phyloP scores from a whole-genome alignment of 2,329 filamentous ascomycete genomes.

The Colletotrichum simmondsii region DNA sequence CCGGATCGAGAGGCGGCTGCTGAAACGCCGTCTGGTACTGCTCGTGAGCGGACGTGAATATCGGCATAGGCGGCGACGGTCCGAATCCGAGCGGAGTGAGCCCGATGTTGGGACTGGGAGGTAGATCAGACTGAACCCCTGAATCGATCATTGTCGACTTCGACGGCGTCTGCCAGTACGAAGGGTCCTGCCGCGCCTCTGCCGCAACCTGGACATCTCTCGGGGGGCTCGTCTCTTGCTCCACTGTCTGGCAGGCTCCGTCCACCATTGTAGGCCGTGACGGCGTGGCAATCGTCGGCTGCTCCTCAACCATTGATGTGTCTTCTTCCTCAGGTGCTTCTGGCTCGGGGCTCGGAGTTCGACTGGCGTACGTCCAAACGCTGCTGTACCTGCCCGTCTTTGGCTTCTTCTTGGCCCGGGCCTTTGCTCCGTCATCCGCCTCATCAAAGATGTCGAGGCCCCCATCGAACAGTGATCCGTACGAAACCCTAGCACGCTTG shows the following conservation, averaged over 20 bases:
- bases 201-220: conserved; percentile 32
- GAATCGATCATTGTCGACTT: conserved; percentile 31
- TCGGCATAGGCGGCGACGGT: conserved; percentile 10
- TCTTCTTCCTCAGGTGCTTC: conserved; percentile 43
- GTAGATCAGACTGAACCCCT: conserved; percentile 23
- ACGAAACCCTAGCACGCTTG: conserved; percentile 76
- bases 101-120: background rate
- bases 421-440: conserved; percentile 65
- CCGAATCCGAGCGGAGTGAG: conserved; percentile 1
- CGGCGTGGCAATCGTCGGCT: conserved; percentile 21
- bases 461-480: conserved; percentile 73
- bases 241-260: conserved; percentile 44
- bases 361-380: conserved; percentile 80
- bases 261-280: conserved; percentile 41
- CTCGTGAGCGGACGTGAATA: conserved; percentile 25
- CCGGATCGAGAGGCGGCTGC: conserved; percentile 13
- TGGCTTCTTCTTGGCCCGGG: conserved; percentile 75
- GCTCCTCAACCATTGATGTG: conserved; percentile 16
- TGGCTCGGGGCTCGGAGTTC: conserved; percentile 76
- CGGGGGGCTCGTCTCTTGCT: conserved; percentile 36
- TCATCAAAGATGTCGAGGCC: conserved; percentile 78
- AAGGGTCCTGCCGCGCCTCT: conserved; percentile 21
- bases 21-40: conserved; percentile 19
- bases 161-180: conserved; percentile 24
- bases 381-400: conserved; percentile 74